Base-by-base conservation (phyloP, 805 yeast species). In the Pichia paraexigua region DNA sequence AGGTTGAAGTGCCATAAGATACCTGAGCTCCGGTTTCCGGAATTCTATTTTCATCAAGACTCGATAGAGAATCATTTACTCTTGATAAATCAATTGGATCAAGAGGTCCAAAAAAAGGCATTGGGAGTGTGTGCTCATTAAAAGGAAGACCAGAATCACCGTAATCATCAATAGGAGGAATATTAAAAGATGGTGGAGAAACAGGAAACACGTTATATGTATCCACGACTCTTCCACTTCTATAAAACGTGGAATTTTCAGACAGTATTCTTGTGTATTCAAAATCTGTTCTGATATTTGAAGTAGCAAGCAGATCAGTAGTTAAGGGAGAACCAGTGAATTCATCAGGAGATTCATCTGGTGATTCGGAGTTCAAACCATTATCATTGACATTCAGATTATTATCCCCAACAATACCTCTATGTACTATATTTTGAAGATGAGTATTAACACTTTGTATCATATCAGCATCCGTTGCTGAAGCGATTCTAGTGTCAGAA, bases 1-100 rank as follows among this genome's bases (percentile, higher is more conserved):
- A 63, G 15, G 24, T 20, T 10, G 65, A 56, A 35, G 60, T 56
- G 3, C 64, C 46, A 6, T 20, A 22, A 42, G 32, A 35, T 10
- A 21, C 21, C 4, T 17, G 13, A 49, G 18, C 24, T 30, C 17
- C 32, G 5, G 11, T 42, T 20, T 10, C 24, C 4, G 15, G 13
- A 49, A 12, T 35, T 22, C 17, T 41, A 4, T 18, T 42, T 40
- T 10, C 24, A 20, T 9, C 10, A 20, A 35, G 18, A 35, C n/a
- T 35, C 12, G 11, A 4, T 35, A 35, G 5, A 11, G 39, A 17
- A 1, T 35, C 39, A 35, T 35, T 35, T 10, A 35, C 4, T n/a
- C 6, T n/a, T 5, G 2, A 17, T 35, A 35, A 5, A 35, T 35
- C 39, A n/a, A 35, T 5, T n/a, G 8, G 18, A 9, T 35, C 39